Base-by-base conservation (phyloP, 1,284 basidiomycete species). In the Pseudozyma sp. region DNA sequence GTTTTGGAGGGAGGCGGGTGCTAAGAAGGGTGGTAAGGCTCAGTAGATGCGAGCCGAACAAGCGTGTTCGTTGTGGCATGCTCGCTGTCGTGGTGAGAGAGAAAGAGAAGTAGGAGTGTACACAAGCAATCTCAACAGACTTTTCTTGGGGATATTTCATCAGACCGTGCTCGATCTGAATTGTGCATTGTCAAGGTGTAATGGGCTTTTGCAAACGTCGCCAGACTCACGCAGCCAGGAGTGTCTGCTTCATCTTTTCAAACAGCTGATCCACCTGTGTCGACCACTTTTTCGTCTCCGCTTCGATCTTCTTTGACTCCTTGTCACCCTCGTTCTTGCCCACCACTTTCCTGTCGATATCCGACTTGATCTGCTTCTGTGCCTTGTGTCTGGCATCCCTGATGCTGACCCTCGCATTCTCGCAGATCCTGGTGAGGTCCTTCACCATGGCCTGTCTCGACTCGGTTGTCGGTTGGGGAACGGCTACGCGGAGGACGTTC, bases 301-400 rank as follows among this genome's bases (percentile, higher is more conserved):
- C 72, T 16, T 81, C 79, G 19, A 81, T 33, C 68, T 77, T 64
- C 29, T 70, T 69, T 29, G 14, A 44, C 53, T 83, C 80, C 55
- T 78, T 80, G 14, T 73, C 68, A 7, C 69, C 77, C 35, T 80
- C 80, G 45, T 44, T 71, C 46, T 71, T 77, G 29, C 81, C 79
- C 1, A 84, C 70, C 16, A 82, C 61, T 45, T 82, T 83, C 35
- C 54, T 13, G 40, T 83, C 76, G 37, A 75, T 65, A 61, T 84
- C 82, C 19, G 59, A 58, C 61, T 78, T 80, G 65, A 84, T 74
- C 53, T 81, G 79, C 63, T 84, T 84, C 59, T 79, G 81, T 10
- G 75, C 82, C 11, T 55, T 53, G 52, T 84, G 82, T 10, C 82
- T 49, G 30, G 75, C 80, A 31, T 68, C 54, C 19, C 82, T 54